phyloP scores from a whole-genome alignment of 176 grass and related monocot genomes.

The Aegilops speltoides region DNA sequence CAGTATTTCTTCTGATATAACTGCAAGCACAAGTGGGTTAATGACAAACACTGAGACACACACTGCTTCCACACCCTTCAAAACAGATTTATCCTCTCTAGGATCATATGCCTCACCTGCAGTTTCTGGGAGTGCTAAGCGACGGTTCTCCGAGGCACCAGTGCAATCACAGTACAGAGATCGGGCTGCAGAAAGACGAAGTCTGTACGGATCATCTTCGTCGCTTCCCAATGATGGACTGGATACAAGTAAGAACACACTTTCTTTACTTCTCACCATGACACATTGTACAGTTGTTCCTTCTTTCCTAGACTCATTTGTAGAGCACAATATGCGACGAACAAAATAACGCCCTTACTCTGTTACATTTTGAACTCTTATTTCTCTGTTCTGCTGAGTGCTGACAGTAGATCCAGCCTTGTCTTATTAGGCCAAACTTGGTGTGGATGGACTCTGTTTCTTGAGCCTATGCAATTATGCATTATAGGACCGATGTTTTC shows the following conservation, averaged over 20 bases:
- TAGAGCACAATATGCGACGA: constrained; percentile 10
- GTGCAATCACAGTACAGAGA: constrained; percentile 84
- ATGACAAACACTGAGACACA: constrained; percentile 31
- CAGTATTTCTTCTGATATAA: constrained; percentile 27
- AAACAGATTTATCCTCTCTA: constrained; percentile 74
- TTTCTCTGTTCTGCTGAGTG: not conserved
- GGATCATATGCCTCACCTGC: constrained; percentile 52
- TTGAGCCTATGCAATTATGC: constrained; percentile 14
- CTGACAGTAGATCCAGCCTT: not conserved
- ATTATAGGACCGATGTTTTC: constrained; percentile 32
- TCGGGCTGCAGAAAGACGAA: constrained; percentile 93
- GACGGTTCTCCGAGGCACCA: constrained; percentile 93
- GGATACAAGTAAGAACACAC: constrained; percentile 72
- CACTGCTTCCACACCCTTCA: constrained; percentile 51
- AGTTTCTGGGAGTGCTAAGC: constrained; percentile 65
- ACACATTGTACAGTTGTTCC: not conserved
- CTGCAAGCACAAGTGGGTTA: constrained; percentile 18
- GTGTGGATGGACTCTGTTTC: not conserved
- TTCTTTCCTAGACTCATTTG: not conserved
- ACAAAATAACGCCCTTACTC: not conserved
- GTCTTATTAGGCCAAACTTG: not conserved
- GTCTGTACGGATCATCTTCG: constrained; percentile 74
- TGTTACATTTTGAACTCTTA: not conserved
- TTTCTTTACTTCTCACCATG: constrained; percentile 8
- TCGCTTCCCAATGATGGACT: constrained; percentile 47